Conservation (phyloP, 2,329 filamentous ascomycete species). For the Penicillium palitans region DNA sequence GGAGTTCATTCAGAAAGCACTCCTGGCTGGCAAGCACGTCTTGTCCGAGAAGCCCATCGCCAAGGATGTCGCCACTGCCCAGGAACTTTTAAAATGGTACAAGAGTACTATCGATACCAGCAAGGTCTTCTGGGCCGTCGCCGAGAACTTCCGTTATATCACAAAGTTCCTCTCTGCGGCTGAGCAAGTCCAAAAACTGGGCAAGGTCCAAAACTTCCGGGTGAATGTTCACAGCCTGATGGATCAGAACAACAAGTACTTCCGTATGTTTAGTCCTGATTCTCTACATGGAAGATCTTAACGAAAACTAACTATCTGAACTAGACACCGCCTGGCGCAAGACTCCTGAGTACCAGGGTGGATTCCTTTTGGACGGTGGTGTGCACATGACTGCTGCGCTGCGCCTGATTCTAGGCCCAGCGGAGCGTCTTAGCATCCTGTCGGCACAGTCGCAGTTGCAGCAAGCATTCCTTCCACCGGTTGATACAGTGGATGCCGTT, state of each 20-base stretch:
- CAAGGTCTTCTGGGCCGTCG: conserved; percentile 50
- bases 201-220: conserved; percentile 53
- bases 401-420: conserved; percentile 49
- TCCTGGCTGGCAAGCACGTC: conserved; percentile 56
- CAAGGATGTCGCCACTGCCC: conserved; percentile 54
- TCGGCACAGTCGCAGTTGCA: conserved; percentile 54
- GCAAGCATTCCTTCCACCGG: conserved; percentile 54
- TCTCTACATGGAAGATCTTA: neutral
- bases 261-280: conserved; percentile 35
- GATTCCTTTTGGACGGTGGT: conserved; percentile 60
- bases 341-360: conserved; percentile 57
- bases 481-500: conserved; percentile 59
- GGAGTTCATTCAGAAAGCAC: conserved; percentile 51
- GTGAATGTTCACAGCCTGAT: conserved; percentile 49
- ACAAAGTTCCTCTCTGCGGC: conserved; percentile 49
- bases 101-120: conserved; percentile 41
- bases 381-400: conserved; percentile 58
- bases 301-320: conserved; percentile 4
- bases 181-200: conserved; percentile 49
- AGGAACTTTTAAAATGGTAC: conserved; percentile 55
- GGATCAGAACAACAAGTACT: conserved; percentile 55
- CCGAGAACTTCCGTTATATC: conserved; percentile 60
- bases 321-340: conserved; percentile 54
- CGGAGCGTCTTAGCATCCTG: conserved; percentile 45
- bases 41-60: conserved; percentile 60